A percentile compares a stretch with the other conserved stretches of the same genome.
Evolutionary conservation across 1,139 yeast genomes (phyloP).

Genomic region (Hemisphaericaspora xylofermentans): DNA sequence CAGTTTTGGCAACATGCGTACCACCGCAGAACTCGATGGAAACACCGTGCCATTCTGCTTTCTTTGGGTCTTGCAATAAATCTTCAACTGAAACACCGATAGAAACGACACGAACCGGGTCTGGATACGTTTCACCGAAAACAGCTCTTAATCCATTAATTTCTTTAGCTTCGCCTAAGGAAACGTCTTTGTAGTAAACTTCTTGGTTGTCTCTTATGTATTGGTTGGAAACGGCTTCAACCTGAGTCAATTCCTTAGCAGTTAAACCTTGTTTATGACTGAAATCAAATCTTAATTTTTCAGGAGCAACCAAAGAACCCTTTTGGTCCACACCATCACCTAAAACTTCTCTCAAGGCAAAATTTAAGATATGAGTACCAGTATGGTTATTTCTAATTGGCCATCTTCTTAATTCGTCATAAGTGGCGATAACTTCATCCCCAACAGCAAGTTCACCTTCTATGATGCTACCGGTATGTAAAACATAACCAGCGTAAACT

Average conservation of each 20-base stretch:
- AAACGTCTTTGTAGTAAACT: constrained; percentile 83
- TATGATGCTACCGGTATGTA: constrained; percentile 83
- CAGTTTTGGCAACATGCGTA: constrained; percentile 90
- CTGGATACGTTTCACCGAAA: constrained; percentile 98
- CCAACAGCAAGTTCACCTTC: constrained; percentile 73
- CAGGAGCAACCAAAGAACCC: constrained; percentile 95
- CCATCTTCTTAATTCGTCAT: constrained; percentile 93
- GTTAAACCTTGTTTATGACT: constrained; percentile 83
- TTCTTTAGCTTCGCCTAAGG: constrained; percentile 65
- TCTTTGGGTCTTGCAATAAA: constrained; percentile 66
- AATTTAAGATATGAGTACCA: constrained; percentile 93
- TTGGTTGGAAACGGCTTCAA: constrained; percentile 72
- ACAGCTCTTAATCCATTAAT: constrained; percentile 93
- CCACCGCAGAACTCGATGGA: constrained; percentile 99
- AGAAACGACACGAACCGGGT: constrained; percentile 96
- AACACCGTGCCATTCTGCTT: constrained; percentile 68
- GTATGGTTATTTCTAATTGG: constrained; percentile 97
- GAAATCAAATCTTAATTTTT: constrained; percentile 93
- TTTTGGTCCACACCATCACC: constrained; percentile 92
- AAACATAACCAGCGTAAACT: constrained; percentile 87
- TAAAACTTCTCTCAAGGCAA: constrained; percentile 78
- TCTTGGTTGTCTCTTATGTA: constrained; percentile 67
- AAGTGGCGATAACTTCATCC: constrained; percentile 78
- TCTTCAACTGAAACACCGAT: constrained; percentile 91
- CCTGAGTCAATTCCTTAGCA: constrained; percentile 65